Evolutionary conservation across 805 yeast species (phyloP), one percentile per base, ranked within the genome.

Genomic region (Metschnikowia lochheadii): DNA sequence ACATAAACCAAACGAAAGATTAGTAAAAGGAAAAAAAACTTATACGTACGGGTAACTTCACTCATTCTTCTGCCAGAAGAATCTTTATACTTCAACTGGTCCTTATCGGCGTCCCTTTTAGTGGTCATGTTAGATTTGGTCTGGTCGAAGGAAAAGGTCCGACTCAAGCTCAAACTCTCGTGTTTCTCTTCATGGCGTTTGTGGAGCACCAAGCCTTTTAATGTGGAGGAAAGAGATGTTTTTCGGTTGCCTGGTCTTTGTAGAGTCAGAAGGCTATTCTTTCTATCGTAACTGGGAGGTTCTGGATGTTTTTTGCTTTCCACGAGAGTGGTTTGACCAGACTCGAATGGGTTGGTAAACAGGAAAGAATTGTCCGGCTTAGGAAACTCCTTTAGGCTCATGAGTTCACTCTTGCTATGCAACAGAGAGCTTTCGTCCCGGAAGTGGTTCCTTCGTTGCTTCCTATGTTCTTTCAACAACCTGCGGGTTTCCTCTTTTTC

Each of bases 11-110:
- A 44, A 20, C 39, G 21, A 26, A 44, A 35, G 46, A 17, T 29
- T 18, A 37, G 35, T 41, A 48, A 37, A 51, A 54, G 48, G 52
- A 48, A 51, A 54, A 49, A 54, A 48, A 49, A 40, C 3, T 5
- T 31, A 68, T 68, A 70, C 75, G 56, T 70, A 70, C 74, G 67
- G 21, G 64, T 57, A 44, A 58, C 64, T 47, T 63, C 69, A 42
- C 69, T 65, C 50, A 54, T 52, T 49, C 66, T 58, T 41, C 64
- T 54, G 15, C 55, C 56, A 7, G 45, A 46, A 48, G 33, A 51
- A 36, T 55, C 59, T 5, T 43, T 54, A 34, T 51, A 40, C 40
- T 56, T 57, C 21, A 58, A 18, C 18, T 60, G 23, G 14, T 52
- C 54, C 42, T 52, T 56, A 38, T 55, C 48, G 15, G 53, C 63